These are phyloP conservation scores for Trypanosoma brucei DNA, from an alignment of 208 protist species.

Conservation along the genomic window DNA sequence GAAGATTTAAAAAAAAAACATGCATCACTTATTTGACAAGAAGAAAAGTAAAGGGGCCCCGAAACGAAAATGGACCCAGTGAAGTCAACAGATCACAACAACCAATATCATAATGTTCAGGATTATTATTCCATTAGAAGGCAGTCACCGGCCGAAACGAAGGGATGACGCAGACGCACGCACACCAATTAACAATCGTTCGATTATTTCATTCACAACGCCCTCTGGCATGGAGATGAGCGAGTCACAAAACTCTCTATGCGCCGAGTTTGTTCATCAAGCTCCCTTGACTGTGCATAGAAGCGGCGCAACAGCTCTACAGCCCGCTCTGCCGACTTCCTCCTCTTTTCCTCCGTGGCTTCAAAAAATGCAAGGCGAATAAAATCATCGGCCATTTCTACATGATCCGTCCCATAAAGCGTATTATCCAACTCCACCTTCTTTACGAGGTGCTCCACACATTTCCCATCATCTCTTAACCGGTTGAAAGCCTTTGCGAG, in stretches of 20 bases:
- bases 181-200: background rate
- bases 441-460: conserved; percentile 66
- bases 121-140: no score
- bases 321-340: conserved; percentile 41
- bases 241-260: conserved; percentile 29
- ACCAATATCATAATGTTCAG: no score
- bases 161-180: background rate
- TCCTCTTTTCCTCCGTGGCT: conserved; percentile 28
- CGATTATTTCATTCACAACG: background rate
- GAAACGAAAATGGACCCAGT: background rate
- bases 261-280: conserved; percentile 46
- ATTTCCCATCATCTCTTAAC: conserved; percentile 61
- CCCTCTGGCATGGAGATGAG: background rate
- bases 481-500: conserved; percentile 80
- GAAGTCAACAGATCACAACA: no score
- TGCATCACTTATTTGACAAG: background rate
- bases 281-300: conserved; percentile 58
- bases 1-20: background rate
- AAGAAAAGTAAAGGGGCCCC: background rate
- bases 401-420: conserved; percentile 54
- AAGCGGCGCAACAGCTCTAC: conserved; percentile 60
- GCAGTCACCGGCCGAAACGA: no score
- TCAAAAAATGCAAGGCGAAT: conserved; percentile 66
- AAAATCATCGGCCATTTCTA: conserved; percentile 71
- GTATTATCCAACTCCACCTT: conserved; percentile 42